Evolutionary conservation across 2,329 filamentous ascomycete genomes (phyloP).

Genomic region (Trichophyton mentagrophytes): DNA sequence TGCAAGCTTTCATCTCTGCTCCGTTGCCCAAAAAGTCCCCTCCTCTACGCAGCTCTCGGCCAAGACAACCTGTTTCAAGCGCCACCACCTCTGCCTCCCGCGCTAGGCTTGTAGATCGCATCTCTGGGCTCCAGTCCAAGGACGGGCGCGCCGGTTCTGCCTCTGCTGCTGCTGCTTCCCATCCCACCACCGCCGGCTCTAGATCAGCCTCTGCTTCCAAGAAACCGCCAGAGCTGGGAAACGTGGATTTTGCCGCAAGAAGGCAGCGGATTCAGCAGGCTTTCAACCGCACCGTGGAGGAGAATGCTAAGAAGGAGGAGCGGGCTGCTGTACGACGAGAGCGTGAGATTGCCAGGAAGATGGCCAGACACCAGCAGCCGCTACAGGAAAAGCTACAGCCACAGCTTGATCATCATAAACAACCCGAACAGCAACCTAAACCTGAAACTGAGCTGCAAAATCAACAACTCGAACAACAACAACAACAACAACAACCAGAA

Average conservation of each 20-base stretch:
- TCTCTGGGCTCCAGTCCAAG: constrained; percentile 32
- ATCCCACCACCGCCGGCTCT: neutral
- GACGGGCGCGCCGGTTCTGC: constrained; percentile 22
- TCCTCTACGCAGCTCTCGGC: constrained; percentile 62
- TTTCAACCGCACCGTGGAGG: constrained; percentile 70
- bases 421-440: neutral
- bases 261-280: constrained; percentile 72
- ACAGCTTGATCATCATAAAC: too few relatives aligned
- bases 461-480: too few relatives aligned
- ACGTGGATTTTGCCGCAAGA: constrained; percentile 73
- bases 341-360: constrained; percentile 16
- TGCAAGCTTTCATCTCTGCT: constrained; percentile 62
- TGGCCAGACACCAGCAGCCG: constrained; percentile 8
- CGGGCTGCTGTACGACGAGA: constrained; percentile 27
- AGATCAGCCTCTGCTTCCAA: constrained; percentile 21
- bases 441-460: neutral
- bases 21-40: constrained; percentile 63
- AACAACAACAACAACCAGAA: neutral
- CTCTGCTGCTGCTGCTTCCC: constrained; percentile 6
- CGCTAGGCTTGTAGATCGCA: constrained; percentile 49
- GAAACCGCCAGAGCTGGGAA: constrained; percentile 49
- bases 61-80: constrained; percentile 63
- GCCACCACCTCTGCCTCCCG: constrained; percentile 61
- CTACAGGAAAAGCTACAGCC: neutral
- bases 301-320: constrained; percentile 48